Percentiles rank a stretch among this genome's conserved stretches.
Evolutionary conservation across 495 filamentous ascomycete genomes (phyloP).

Genomic region (Neurospora sp.): DNA sequence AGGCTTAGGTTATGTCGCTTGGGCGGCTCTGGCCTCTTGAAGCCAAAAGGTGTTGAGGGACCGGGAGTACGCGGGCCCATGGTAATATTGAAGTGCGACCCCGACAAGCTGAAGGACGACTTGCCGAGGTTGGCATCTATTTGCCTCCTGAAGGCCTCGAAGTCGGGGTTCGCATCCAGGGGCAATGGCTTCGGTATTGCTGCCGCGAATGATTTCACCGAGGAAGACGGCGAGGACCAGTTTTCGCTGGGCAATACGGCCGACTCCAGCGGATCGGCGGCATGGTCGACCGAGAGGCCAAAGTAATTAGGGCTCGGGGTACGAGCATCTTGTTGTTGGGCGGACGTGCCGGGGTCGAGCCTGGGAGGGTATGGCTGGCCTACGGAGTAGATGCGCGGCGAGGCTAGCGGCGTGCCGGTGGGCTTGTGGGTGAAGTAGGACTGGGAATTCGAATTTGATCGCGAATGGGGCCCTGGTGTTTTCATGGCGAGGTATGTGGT

Average conservation of each 20-base stretch:
- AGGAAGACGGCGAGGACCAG: constrained; percentile 62
- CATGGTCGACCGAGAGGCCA: constrained; percentile 54
- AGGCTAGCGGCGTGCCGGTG: constrained; percentile 32
- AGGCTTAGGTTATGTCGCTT: constrained; percentile 26
- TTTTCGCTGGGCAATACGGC: constrained; percentile 51
- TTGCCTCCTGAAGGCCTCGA: constrained; percentile 64
- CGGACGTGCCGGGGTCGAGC: constrained; percentile 24
- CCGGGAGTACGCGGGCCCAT: constrained; percentile 11
- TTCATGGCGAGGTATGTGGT: constrained; percentile 37
- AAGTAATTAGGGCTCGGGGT: constrained; percentile 75
- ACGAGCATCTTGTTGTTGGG: constrained; percentile 23
- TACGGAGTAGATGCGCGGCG: constrained; percentile 34
- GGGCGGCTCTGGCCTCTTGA: constrained; percentile 28
- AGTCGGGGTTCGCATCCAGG: constrained; percentile 63
- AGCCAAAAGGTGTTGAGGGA: constrained; percentile 21
- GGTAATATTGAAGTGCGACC: constrained; percentile 30
- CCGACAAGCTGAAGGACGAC: constrained; percentile 40
- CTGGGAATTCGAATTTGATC: constrained; percentile 30
- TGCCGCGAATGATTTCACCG: constrained; percentile 56
- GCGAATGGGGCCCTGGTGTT: constrained; percentile 34
- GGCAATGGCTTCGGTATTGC: constrained; percentile 59
- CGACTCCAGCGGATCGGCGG: constrained; percentile 49
- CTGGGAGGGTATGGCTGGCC: constrained; percentile 33
- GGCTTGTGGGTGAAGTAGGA: constrained; percentile 26
- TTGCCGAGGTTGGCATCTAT: constrained; percentile 48